Conservation (phyloP, 371 early-diverging fungal species). For the Apophysomyces variabilis region DNA sequence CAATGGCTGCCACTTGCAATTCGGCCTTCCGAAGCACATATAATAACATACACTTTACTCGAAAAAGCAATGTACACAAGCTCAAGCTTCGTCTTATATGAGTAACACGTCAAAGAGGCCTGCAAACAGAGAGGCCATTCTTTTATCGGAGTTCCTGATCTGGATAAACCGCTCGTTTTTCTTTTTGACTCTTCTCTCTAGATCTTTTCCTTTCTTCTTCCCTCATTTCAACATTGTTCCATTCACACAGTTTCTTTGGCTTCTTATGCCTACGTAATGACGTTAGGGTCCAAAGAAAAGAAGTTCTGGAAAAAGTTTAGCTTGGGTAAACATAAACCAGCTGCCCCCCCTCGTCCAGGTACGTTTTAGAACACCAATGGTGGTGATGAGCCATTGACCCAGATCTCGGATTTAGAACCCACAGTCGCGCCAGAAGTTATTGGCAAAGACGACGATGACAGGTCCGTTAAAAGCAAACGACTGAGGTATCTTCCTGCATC, state of each 20-base stretch:
- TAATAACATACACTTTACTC: too few relatives aligned
- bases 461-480: constrained; percentile 20
- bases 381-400: not conserved
- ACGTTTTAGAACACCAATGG: not conserved
- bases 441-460: constrained; percentile 7
- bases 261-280: constrained; percentile 12
- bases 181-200: not conserved
- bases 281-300: constrained; percentile 10
- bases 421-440: not conserved
- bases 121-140: not conserved
- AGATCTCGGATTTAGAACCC: constrained; percentile 3
- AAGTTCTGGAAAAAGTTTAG: constrained; percentile 11
- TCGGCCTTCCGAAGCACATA: too few relatives aligned
- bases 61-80: not conserved
- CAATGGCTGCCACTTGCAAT: too few relatives aligned
- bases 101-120: not conserved
- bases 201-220: not conserved
- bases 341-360: not conserved
- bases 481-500: constrained; percentile 15
- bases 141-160: constrained; percentile 10
- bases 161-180: constrained; percentile 10
- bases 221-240: constrained; percentile 5
- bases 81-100: not conserved
- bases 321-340: constrained; percentile 6
- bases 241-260: not conserved